These are phyloP conservation scores for Acacia confusa DNA, from an alignment of 306 rosid genomes.

Conservation along the genomic window DNA sequence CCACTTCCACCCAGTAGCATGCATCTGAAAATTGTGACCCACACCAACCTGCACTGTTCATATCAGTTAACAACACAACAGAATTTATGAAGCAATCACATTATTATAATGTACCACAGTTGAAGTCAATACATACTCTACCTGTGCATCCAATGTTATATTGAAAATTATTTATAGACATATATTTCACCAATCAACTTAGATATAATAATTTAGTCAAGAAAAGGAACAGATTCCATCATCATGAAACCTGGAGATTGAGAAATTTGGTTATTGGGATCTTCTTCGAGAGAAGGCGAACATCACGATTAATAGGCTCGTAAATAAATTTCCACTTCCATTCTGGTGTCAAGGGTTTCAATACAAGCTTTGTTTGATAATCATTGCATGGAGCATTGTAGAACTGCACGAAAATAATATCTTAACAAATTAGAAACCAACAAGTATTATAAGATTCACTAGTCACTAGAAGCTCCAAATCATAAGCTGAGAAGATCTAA, in stretches of 20 bases:
- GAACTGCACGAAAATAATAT: constrained; percentile 53
- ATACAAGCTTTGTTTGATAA: constrained; percentile 72
- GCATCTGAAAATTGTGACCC: constrained; percentile 81
- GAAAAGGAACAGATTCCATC: constrained; percentile 5
- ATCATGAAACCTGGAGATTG: constrained; percentile 77
- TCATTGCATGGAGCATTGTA: constrained; percentile 90
- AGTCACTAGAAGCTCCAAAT: not conserved
- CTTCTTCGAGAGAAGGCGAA: constrained; percentile 83
- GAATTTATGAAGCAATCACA: constrained; percentile 28
- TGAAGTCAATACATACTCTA: not conserved
- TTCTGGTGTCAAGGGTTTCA: constrained; percentile 80
- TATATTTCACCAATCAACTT: constrained; percentile 3
- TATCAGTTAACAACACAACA: constrained; percentile 15
- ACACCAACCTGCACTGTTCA: constrained; percentile 72
- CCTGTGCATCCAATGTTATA: not conserved
- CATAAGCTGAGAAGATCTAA: not conserved
- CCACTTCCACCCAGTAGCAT: constrained; percentile 98
- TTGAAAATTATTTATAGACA: constrained; percentile 9
- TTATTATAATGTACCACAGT: not conserved
- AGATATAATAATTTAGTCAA: constrained; percentile 15
- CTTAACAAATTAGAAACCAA: constrained; percentile 19
- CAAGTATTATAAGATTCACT: not conserved
- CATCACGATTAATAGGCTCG: constrained; percentile 75
- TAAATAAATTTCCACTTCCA: constrained; percentile 81
- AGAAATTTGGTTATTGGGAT: constrained; percentile 80